These are phyloP conservation scores for Middelhovenomyces tepae DNA, from an alignment of 805 yeast genomes.

Conservation along the genomic window DNA sequence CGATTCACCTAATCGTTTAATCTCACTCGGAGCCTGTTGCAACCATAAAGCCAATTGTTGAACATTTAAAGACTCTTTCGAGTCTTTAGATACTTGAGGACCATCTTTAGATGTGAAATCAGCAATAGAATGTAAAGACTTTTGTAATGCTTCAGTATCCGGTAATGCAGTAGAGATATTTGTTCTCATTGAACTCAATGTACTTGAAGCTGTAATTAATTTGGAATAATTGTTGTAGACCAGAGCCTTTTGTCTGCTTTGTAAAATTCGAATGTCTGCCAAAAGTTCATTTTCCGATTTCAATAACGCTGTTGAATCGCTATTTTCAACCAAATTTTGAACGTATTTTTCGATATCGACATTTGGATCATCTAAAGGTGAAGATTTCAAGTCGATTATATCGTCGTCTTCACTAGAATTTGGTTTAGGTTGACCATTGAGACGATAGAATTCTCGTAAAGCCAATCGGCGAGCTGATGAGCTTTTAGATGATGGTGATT, in stretches of 20 bases:
- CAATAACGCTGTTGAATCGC: slow-evolving; percentile 19
- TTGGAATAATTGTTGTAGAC: slow-evolving; percentile 32
- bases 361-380: slow-evolving; percentile 14
- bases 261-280: slow-evolving; percentile 23
- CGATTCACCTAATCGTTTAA: too few relatives aligned
- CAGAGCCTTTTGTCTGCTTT: slow-evolving; percentile 30
- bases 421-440: slow-evolving; percentile 18
- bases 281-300: slow-evolving; percentile 21
- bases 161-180: neutral
- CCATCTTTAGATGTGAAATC: neutral
- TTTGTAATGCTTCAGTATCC: neutral
- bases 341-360: slow-evolving; percentile 20
- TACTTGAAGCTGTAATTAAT: slow-evolving; percentile 27
- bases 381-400: slow-evolving; percentile 5
- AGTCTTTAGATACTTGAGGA: neutral
- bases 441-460: slow-evolving; percentile 29
- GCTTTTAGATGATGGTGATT: neutral
- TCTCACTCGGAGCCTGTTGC: too few relatives aligned
- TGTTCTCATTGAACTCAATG: slow-evolving; percentile 19
- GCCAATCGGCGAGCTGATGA: slow-evolving; percentile 22
- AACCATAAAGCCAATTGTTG: neutral
- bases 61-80: neutral
- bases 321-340: slow-evolving; percentile 11
- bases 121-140: neutral
- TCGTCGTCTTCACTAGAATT: slow-evolving; percentile 5